Conservation (phyloP, 2,329 filamentous ascomycete species). For the Trichoderma atroviride region DNA sequence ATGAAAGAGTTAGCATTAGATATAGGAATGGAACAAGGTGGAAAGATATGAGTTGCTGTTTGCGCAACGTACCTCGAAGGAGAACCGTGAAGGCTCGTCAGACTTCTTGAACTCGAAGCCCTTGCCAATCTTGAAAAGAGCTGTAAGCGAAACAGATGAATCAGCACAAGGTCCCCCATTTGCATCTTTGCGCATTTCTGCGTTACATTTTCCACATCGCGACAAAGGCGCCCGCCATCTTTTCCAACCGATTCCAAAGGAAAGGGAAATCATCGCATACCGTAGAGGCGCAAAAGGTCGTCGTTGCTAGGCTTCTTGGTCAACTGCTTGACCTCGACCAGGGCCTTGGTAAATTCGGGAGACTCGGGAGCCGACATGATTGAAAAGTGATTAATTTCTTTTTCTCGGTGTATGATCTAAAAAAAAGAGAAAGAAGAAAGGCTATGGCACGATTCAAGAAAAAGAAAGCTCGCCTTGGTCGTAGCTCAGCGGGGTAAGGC, state of each 20-base stretch:
- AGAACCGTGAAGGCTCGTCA: conserved; percentile 66
- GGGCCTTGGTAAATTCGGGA: conserved; percentile 58
- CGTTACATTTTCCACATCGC: background rate
- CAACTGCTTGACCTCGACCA: conserved; percentile 67
- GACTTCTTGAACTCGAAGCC: conserved; percentile 61
- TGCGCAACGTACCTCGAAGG: conserved; percentile 59
- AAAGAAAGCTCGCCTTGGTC: conserved; percentile 1
- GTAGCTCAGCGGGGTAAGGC: conserved; percentile 18
- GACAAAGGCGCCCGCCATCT: background rate
- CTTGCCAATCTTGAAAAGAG: conserved; percentile 60
- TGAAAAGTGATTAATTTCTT: conserved; percentile 27
- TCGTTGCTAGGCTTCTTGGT: conserved; percentile 64
- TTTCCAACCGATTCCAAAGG: background rate
- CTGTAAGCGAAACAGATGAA: conserved; percentile 39
- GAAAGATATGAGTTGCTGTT: background rate
- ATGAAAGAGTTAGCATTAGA: background rate
- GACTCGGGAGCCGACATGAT: conserved; percentile 47
- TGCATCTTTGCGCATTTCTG: background rate
- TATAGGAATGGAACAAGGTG: background rate
- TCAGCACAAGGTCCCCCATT: background rate
- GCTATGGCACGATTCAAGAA: background rate
- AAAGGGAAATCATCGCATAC: conserved; percentile 38
- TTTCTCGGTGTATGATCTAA: background rate
- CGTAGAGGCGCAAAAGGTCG: conserved; percentile 66
- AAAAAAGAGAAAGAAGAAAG: background rate